phyloP scores from a whole-genome alignment of 306 rosid genomes.

The Quillaja saponaria region DNA sequence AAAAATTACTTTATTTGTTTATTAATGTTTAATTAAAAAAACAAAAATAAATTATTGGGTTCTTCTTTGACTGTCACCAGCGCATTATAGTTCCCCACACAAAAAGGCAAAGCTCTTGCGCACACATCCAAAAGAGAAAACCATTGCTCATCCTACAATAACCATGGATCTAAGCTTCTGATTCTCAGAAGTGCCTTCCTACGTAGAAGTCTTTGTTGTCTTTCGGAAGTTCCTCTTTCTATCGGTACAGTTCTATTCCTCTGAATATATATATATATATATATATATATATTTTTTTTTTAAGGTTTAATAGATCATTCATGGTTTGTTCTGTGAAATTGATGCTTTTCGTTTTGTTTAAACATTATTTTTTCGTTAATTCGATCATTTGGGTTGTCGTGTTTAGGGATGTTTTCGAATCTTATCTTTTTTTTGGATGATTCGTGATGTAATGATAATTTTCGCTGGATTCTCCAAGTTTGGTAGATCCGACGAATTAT shows the following conservation, averaged over 20 bases:
- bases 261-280: constrained; percentile 1
- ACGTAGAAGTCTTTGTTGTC: constrained; percentile 29
- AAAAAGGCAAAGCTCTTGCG: constrained; percentile 45
- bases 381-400: constrained; percentile 24
- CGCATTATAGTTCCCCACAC: constrained; percentile 70
- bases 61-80: constrained; percentile 81
- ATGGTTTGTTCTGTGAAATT: not conserved
- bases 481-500: constrained; percentile 26
- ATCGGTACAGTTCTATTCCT: constrained; percentile 33
- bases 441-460: constrained; percentile 8
- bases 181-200: constrained; percentile 15
- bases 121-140: constrained; percentile 38
- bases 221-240: constrained; percentile 28
- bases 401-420: not conserved
- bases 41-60: constrained; percentile 27
- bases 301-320: not conserved
- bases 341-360: constrained; percentile 6
- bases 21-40: not conserved
- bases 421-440: not conserved
- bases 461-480: constrained; percentile 12
- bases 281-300: not conserved
- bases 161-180: constrained; percentile 49
- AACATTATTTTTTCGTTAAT: constrained; percentile 5
- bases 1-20: too few relatives aligned
- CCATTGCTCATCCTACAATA: not conserved